These are phyloP conservation scores for Entamoeba invadens DNA, from an alignment of 208 protist genomes.

Conservation along the genomic window DNA sequence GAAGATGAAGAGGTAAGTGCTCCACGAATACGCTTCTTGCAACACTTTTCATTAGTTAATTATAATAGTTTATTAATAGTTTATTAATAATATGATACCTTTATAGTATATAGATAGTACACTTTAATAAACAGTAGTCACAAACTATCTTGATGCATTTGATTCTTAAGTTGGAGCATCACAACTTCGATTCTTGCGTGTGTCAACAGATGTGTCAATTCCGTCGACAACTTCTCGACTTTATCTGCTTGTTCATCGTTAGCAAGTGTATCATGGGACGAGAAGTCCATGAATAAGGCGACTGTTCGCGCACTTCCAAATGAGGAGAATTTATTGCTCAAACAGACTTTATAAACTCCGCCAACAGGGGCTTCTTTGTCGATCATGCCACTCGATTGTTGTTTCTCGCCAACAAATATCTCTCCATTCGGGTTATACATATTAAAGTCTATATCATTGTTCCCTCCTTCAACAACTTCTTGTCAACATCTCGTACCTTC, in stretches of 20 bases:
- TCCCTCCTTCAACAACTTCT: background rate
- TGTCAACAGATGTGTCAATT: background rate
- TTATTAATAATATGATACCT: no score
- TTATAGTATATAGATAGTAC: no score
- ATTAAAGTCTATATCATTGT: background rate
- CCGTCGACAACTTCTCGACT: background rate
- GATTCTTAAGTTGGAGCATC: background rate
- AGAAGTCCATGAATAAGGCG: background rate
- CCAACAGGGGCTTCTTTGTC: background rate
- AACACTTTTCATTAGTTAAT: no score
- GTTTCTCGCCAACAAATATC: background rate
- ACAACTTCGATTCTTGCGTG: background rate
- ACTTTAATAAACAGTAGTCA: background rate
- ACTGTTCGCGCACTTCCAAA: background rate
- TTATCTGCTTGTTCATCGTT: background rate
- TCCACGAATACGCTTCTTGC: background rate
- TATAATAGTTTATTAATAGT: no score
- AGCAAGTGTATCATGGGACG: background rate
- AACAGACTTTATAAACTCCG: background rate
- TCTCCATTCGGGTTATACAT: background rate
- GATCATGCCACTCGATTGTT: background rate
- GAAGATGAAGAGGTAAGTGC: background rate
- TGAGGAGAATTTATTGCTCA: background rate
- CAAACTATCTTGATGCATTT: background rate
- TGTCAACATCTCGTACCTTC: no score